Percentiles rank a stretch among this genome's conserved stretches.
phyloP scores from a whole-genome alignment of 495 filamentous ascomycete genomes.

The Penicillium fimorum region DNA sequence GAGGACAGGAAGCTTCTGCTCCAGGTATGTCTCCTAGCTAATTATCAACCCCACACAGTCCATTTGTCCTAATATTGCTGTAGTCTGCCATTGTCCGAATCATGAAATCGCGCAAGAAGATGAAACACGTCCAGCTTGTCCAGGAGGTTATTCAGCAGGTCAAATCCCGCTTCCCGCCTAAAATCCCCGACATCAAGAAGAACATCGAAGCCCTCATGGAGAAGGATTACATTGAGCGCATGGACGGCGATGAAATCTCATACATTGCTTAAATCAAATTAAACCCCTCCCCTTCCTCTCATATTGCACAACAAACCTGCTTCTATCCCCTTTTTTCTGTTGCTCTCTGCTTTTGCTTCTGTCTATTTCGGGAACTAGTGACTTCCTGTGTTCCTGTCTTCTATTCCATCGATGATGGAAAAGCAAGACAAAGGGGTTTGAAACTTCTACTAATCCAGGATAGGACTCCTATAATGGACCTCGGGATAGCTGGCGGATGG shows the following conservation, averaged over 20 bases:
- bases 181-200: slow-evolving; percentile 96
- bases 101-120: slow-evolving; percentile 98
- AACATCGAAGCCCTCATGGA: slow-evolving; percentile 98
- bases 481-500: slow-evolving; percentile 12
- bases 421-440: not conserved
- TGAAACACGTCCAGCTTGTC: slow-evolving; percentile 93
- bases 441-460: not conserved
- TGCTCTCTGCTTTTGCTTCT: slow-evolving; percentile 15
- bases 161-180: slow-evolving; percentile 87
- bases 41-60: slow-evolving; percentile 1
- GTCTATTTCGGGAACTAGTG: not conserved
- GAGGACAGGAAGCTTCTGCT: slow-evolving; percentile 94
- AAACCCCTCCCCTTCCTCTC: slow-evolving; percentile 2
- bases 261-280: slow-evolving; percentile 67
- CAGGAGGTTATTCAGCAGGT: slow-evolving; percentile 95
- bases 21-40: slow-evolving; percentile 65
- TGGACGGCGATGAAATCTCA: slow-evolving; percentile 91
- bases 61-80: slow-evolving; percentile 22
- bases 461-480: not conserved
- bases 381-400: not conserved
- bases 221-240: slow-evolving; percentile 96
- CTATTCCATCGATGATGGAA: not conserved
- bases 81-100: slow-evolving; percentile 98
- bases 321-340: slow-evolving; percentile 10
- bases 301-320: slow-evolving; percentile 4